phyloP scores from a whole-genome alignment of 192 early-diverging fungal species.

The Chytriomyces confervae region DNA sequence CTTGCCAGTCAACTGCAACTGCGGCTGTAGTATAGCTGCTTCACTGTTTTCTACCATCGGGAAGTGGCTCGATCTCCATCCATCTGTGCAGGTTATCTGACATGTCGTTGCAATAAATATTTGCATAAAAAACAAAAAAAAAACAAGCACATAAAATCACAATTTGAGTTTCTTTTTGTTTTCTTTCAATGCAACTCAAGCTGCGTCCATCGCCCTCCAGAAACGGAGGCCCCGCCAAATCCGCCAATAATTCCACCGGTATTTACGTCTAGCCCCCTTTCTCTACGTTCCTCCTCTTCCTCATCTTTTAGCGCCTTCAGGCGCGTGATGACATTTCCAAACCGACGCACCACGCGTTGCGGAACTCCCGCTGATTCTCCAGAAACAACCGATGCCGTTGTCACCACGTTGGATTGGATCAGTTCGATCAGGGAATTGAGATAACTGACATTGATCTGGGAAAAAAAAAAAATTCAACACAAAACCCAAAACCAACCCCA shows the following conservation, averaged over 20 bases:
- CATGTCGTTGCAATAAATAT: neutral
- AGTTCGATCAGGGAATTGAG: slow-evolving; percentile 94
- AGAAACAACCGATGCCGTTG: neutral
- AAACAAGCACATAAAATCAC: neutral
- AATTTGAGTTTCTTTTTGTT: neutral
- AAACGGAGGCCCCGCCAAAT: slow-evolving; percentile 1
- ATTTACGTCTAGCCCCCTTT: slow-evolving; percentile 9
- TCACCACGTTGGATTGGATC: slow-evolving; percentile 79
- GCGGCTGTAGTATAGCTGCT: neutral
- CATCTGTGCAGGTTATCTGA: neutral
- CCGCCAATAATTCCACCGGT: neutral
- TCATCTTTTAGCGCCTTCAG: slow-evolving; percentile 28
- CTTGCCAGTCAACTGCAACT: neutral
- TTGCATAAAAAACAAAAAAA: neutral
- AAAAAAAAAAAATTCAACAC: slow-evolving; percentile 8
- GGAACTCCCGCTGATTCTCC: slow-evolving; percentile 9
- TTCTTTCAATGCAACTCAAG: slow-evolving; percentile 15
- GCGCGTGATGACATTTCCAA: slow-evolving; percentile 26
- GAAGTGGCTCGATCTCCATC: neutral
- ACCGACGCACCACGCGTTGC: slow-evolving; percentile 27
- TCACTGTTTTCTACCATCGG: neutral
- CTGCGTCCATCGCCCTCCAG: slow-evolving; percentile 25
- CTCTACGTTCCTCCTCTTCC: slow-evolving; percentile 25
- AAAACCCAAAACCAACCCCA: slow-evolving; percentile 9
- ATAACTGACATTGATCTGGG: slow-evolving; percentile 86